Conservation (phyloP, 257 asterid species). For the Scutellaria minor region DNA sequence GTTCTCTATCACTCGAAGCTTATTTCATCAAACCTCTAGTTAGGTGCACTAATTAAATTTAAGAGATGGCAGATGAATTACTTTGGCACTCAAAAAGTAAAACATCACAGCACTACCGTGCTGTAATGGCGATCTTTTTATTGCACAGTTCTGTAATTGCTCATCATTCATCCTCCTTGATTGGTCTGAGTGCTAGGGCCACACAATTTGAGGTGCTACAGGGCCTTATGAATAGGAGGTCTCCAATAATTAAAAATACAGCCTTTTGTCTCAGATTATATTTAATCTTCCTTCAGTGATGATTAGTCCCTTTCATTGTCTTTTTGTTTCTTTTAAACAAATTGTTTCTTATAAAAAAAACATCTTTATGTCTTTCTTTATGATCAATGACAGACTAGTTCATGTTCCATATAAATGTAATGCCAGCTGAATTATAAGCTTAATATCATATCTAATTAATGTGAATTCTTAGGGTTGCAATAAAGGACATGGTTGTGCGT, state of each 20-base stretch:
- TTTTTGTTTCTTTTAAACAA: too few species aligned
- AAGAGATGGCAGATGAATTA: background rate
- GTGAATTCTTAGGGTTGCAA: conserved; percentile 68
- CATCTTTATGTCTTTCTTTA: background rate
- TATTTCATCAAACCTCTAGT: background rate
- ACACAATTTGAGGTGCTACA: too few species aligned
- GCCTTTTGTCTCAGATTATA: too few species aligned
- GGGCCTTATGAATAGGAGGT: too few species aligned
- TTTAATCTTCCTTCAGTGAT: too few species aligned
- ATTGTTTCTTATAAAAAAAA: too few species aligned
- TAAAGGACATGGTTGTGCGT: conserved; percentile 96
- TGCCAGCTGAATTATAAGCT: conserved; percentile 9
- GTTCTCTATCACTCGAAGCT: background rate
- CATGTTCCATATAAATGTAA: background rate
- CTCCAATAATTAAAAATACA: too few species aligned
- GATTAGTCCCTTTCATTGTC: too few species aligned
- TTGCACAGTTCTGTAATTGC: background rate
- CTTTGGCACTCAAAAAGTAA: too few species aligned
- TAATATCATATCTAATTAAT: conserved; percentile 11
- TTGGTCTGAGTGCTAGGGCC: background rate
- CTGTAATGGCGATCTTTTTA: background rate
- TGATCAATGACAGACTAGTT: background rate
- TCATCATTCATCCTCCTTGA: background rate
- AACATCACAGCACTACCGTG: background rate
- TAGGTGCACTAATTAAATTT: background rate